phyloP scores from a whole-genome alignment of 495 filamentous ascomycete species.

The Mycothermus thermophilus region DNA sequence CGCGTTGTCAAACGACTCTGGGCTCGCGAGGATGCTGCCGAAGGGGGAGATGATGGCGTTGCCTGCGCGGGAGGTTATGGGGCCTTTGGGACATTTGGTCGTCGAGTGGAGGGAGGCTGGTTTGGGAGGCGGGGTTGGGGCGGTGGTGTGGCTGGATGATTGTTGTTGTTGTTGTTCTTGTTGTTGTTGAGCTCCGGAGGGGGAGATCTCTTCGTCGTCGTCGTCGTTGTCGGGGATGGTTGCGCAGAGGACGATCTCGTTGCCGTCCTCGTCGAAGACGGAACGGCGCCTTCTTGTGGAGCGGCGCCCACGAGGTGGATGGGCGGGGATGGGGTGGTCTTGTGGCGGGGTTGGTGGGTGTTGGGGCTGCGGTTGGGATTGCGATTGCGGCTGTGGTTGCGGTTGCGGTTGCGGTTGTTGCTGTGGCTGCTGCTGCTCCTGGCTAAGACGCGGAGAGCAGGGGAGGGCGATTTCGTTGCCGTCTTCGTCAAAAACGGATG shows the following conservation, averaged over 20 bases:
- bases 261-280: conserved; percentile 32
- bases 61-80: conserved; percentile 56
- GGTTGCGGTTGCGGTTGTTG: no score
- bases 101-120: neutral
- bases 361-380: no score
- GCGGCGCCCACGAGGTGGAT: neutral
- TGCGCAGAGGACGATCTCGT: conserved; percentile 31
- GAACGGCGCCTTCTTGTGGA: conserved; percentile 22
- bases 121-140: neutral
- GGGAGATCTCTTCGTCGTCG: neutral
- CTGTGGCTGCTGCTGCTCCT: no score
- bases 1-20: conserved; percentile 76
- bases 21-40: conserved; percentile 64
- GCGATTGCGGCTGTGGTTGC: no score
- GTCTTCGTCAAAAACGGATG: conserved; percentile 29
- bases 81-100: conserved; percentile 10
- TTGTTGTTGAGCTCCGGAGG: neutral
- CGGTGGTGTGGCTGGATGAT: no score
- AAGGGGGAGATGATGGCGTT: conserved; percentile 70
- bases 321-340: neutral
- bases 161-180: conserved; percentile 1
- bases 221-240: neutral
- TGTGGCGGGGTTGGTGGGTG: no score
- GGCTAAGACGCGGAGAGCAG: no score
- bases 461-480: conserved; percentile 31